phyloP scores from a whole-genome alignment of 768 basidiomycete genomes.

The Rhizopogon salebrosus region DNA sequence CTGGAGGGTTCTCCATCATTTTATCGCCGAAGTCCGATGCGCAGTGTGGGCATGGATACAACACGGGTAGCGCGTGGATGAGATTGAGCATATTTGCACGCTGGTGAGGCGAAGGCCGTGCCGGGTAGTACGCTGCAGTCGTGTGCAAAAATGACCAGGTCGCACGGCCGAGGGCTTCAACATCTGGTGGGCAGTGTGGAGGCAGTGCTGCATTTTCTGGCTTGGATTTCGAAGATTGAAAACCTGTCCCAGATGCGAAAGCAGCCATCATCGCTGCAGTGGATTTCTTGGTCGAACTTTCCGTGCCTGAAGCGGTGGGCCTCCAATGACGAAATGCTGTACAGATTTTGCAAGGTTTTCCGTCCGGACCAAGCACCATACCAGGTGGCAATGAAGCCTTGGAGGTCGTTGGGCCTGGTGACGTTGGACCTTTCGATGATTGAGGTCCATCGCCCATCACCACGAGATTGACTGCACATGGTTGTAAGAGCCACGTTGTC shows the following conservation, averaged over 20 bases:
- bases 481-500: not conserved
- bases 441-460: not conserved
- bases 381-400: conserved; percentile 59
- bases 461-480: not conserved
- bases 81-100: conserved; percentile 82
- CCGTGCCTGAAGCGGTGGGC: conserved; percentile 31
- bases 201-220: conserved; percentile 37
- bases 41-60: conserved; percentile 89
- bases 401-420: conserved; percentile 4
- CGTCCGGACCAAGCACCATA: conserved; percentile 86
- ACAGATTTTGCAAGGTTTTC: conserved; percentile 93
- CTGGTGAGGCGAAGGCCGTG: conserved; percentile 67
- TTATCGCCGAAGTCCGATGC: conserved; percentile 76
- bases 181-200: conserved; percentile 82
- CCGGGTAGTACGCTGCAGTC: conserved; percentile 93
- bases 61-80: conserved; percentile 66
- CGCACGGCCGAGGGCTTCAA: conserved; percentile 82
- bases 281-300: conserved; percentile 17
- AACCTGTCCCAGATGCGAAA: conserved; percentile 24
- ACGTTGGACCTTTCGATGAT: not conserved
- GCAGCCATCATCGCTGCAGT: conserved; percentile 30
- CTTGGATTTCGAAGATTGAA: conserved; percentile 20
- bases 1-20: conserved; percentile 63
- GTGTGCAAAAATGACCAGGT: conserved; percentile 98
- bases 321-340: conserved; percentile 74